phyloP scores from a whole-genome alignment of 192 early-diverging fungal species.

The Endogone sp. region DNA sequence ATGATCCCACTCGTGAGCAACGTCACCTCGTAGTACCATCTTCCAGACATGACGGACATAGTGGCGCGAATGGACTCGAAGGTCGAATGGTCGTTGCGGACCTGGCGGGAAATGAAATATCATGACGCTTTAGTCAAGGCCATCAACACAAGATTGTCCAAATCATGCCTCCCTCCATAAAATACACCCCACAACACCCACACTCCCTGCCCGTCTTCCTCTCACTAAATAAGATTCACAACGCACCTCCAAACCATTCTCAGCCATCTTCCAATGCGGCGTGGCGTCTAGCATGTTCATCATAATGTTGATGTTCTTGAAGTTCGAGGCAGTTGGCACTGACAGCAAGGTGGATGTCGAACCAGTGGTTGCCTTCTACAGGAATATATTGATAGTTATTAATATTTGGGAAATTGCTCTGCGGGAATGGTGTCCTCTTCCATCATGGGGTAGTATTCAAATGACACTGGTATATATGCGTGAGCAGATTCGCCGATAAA shows the following conservation, averaged over 20 bases:
- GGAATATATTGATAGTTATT: no score
- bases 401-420: no score
- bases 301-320: constrained; percentile 36
- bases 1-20: constrained; percentile 70
- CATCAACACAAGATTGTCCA: no score
- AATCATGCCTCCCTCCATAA: no score
- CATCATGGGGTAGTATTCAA: no score
- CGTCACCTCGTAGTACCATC: constrained; percentile 70
- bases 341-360: not conserved
- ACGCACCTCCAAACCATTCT: constrained; percentile 43
- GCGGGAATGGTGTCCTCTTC: no score
- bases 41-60: constrained; percentile 50
- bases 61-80: constrained; percentile 72
- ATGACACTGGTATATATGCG: no score
- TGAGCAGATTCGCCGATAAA: no score
- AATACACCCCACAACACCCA: no score
- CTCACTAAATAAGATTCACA: no score
- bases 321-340: not conserved
- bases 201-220: no score
- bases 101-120: constrained; percentile 22
- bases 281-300: constrained; percentile 53
- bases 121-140: not conserved
- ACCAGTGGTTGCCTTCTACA: no score
- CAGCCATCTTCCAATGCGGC: constrained; percentile 47
- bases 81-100: constrained; percentile 73